Base-by-base conservation (phyloP, 768 basidiomycete genomes). In the Cystobasidium tubakii region DNA sequence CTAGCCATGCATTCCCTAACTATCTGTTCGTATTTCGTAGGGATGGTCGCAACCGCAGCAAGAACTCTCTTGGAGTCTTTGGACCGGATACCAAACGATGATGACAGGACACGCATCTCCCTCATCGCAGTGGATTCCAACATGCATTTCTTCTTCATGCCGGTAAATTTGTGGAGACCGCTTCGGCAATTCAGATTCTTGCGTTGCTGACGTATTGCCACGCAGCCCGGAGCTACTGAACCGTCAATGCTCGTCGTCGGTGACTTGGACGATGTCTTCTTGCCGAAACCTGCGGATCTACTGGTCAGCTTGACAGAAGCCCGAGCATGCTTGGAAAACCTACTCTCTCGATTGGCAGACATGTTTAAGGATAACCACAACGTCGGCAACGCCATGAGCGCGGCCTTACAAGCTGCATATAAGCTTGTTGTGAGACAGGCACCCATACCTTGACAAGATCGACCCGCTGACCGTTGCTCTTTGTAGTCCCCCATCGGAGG, bases 321-420 rank as follows among this genome's bases (percentile, higher is more conserved):
- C 12, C 87, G 90, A 50, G 83, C 87, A 0, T 87, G 89, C 1
- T 82, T 98, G 57, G 95, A 98, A 80, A 82, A 85, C 19, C 85
- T 99, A 27, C 86, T 99, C 0, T 86, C 88, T 21, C 84, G 89
- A 66, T 85, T 99, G 70, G 90, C 88, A 77, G 95, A 94, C 72
- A 98, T 99, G 95, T 99, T 98, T 86, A 87, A 90, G 81, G 95
- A 98, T n/a, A 92, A 91, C 75, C 89, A 88, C 79, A 88, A 88
- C 33, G 88, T 94, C 73, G 95, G 94, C 1, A 94, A 90, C 81
- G 96, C 96, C 1, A 83, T 98, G 78, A 94, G 96, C 31, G 91
- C 95, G 21, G 96, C 92, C 31, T 83, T 98, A 53, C 93, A 97
- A 81, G 93, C 93, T 46, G 96, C 92, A 34, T 96, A 90, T 84